Base-by-base conservation (phyloP, 139 green algal genomes). In the Spirogloea muscicola region DNA sequence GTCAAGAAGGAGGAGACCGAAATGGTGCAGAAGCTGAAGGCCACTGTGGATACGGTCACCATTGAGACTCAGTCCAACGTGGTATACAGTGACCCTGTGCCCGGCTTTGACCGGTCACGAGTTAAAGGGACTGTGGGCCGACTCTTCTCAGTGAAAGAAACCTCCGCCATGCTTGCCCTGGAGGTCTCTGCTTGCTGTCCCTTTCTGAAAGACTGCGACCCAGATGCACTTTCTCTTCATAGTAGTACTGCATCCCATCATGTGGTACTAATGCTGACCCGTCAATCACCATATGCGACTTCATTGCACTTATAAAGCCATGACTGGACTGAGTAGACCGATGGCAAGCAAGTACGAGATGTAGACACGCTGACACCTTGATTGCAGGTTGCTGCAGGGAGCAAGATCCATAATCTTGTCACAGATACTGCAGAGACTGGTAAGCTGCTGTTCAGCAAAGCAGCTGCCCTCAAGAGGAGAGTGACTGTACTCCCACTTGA, bases 401-500 rank as follows among this genome's bases (percentile, higher is more conserved):
- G 92, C 49, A 93, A 91, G 80, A 88, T 99, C 48, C 93, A 92
- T 83, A 90, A 99, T 76, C 90, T 96, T 43, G 90, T 97, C 18
- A 90, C 96, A 27, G 88, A 92, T 55, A 89, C 82, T 34, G 90
- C 90, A 13, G 66, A 76, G 1, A 97, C 90, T 0, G 94, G 87
- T 64, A 96, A 96, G 80, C 80, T 88, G 51, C 84, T 99, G 46
- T 84, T 99, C 58, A 82, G 90, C 25, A 84, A 86, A 10, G 93
- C 91, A 1, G n/a, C n/a, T n/a, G 68, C 88, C 65, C 87, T 98
- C n/a, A 74, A 79, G 7, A 87, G 90, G 59, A 85, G 93, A 5
- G 91, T 97, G 16, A 99, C 95, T 37, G 91, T 99, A 84, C 94
- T 99, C 58, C 94, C 95, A 0, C 88, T 99, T 9, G 94, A 97